Evolutionary conservation across 2,329 filamentous ascomycete species (phyloP).

Genomic region (Monosporascus sp.): DNA sequence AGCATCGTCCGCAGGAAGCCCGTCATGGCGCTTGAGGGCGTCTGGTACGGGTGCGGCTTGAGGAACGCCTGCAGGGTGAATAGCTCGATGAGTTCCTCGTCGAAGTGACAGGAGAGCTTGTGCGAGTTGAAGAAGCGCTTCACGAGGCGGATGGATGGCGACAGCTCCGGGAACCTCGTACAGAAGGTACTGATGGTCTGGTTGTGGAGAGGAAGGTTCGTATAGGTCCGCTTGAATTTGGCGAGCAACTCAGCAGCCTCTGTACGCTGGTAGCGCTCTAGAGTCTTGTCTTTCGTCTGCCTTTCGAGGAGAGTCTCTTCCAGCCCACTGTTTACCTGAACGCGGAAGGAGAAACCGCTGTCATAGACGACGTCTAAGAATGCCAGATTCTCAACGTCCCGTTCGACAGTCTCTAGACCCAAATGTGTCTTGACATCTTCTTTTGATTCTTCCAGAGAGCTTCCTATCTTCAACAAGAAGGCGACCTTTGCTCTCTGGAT

Average conservation of each 20-base stretch:
- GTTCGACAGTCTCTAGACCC: constrained; percentile 71
- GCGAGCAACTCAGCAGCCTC: constrained; percentile 65
- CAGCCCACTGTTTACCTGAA: constrained; percentile 84
- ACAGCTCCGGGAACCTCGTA: constrained; percentile 74
- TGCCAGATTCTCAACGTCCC: constrained; percentile 66
- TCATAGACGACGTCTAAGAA: constrained; percentile 79
- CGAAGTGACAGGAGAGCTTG: constrained; percentile 69
- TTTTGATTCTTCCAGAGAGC: constrained; percentile 59
- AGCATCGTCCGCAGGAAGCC: constrained; percentile 78
- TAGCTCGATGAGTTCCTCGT: constrained; percentile 79
- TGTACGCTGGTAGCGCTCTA: constrained; percentile 61
- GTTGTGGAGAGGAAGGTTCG: constrained; percentile 70
- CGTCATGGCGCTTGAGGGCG: constrained; percentile 69
- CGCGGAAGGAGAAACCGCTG: constrained; percentile 67
- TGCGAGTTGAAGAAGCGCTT: constrained; percentile 90
- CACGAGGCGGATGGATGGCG: constrained; percentile 73
- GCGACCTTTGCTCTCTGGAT: constrained; percentile 94
- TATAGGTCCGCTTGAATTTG: constrained; percentile 64
- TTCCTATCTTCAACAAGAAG: constrained; percentile 72
- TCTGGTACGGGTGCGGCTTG: constrained; percentile 72
- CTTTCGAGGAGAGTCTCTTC: constrained; percentile 77
- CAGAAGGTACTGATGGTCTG: constrained; percentile 76
- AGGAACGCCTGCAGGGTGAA: constrained; percentile 74
- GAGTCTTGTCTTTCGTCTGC: constrained; percentile 67
- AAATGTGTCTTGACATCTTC: constrained; percentile 60